These are phyloP conservation scores for Pseudocercospora fijiensis DNA, from an alignment of 2,329 filamentous ascomycete species.

Conservation along the genomic window DNA sequence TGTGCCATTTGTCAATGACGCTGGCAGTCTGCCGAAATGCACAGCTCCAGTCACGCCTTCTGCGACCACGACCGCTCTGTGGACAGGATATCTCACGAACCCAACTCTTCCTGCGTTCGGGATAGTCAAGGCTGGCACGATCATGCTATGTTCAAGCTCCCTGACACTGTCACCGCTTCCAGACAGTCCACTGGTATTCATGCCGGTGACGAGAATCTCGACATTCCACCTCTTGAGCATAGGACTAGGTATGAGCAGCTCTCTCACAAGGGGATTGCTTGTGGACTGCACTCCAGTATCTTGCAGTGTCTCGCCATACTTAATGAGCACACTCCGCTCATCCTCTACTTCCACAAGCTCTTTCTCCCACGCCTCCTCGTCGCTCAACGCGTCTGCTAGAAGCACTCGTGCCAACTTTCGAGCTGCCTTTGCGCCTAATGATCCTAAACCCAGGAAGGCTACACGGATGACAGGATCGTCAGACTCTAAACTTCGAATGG, in stretches of 20 bases:
- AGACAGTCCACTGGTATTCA: conserved; percentile 46
- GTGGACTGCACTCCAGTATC: conserved; percentile 46
- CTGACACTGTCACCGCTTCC: conserved; percentile 29
- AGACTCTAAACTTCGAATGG: conserved; percentile 62
- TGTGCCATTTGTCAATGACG: conserved; percentile 35
- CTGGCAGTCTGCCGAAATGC: conserved; percentile 47
- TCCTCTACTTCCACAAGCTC: conserved; percentile 38
- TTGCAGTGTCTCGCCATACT: conserved; percentile 56
- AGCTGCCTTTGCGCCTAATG: conserved; percentile 50
- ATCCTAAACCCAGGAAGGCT: conserved; percentile 48
- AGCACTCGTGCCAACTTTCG: conserved; percentile 65
- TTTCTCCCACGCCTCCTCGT: conserved; percentile 47
- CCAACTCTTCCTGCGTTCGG: conserved; percentile 62
- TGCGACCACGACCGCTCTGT: conserved; percentile 73
- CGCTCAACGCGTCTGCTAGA: conserved; percentile 47
- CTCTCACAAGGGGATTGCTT: conserved; percentile 55
- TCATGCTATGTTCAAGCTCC: conserved; percentile 61
- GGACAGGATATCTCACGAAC: conserved; percentile 75
- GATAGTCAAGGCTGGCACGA: conserved; percentile 74
- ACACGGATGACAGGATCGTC: conserved; percentile 55
- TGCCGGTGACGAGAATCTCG: conserved; percentile 60
- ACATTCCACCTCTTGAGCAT: conserved; percentile 61
- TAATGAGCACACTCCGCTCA: conserved; percentile 44
- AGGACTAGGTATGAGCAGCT: conserved; percentile 64
- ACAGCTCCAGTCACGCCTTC: conserved; percentile 70